Conservation (phyloP, 139 green algal species). For the Closterium sp. region DNA sequence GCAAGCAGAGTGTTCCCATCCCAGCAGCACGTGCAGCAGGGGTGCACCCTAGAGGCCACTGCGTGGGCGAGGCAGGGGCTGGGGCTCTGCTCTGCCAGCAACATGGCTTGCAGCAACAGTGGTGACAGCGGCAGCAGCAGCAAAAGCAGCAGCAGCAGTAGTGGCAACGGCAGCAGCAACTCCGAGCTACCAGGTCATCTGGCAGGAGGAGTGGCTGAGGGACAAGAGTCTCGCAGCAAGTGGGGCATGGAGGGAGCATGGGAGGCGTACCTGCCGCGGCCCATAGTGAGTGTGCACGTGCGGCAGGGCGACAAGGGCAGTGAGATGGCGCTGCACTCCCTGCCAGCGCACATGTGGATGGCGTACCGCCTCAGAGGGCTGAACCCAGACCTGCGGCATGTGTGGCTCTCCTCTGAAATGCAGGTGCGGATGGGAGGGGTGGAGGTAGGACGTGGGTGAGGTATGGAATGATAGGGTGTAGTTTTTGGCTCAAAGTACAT, state of each 20-base stretch:
- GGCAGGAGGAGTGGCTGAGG: background rate
- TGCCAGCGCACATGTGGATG: background rate
- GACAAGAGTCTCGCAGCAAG: background rate
- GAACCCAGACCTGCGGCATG: background rate
- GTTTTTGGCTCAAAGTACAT: no score
- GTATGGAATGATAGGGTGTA: no score
- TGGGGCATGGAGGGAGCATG: background rate
- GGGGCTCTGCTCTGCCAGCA: background rate
- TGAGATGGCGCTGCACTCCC: slow-evolving; percentile 16
- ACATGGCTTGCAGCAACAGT: background rate
- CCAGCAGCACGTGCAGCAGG: background rate
- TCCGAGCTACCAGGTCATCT: background rate
- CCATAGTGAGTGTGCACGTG: slow-evolving; percentile 17
- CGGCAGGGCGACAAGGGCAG: slow-evolving; percentile 22
- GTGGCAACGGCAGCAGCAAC: background rate
- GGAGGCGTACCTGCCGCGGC: slow-evolving; percentile 17
- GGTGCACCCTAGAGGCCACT: background rate
- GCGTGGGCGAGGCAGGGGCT: background rate
- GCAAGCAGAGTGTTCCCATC: background rate
- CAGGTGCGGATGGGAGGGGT: background rate
- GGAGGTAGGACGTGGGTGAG: no score
- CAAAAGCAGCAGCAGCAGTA: no score
- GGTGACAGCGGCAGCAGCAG: background rate
- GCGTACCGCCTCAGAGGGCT: background rate
- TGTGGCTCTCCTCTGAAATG: slow-evolving; percentile 25